Evolutionary conservation across 2,329 filamentous ascomycete species (phyloP).

Genomic region (Monilinia fructigena): DNA sequence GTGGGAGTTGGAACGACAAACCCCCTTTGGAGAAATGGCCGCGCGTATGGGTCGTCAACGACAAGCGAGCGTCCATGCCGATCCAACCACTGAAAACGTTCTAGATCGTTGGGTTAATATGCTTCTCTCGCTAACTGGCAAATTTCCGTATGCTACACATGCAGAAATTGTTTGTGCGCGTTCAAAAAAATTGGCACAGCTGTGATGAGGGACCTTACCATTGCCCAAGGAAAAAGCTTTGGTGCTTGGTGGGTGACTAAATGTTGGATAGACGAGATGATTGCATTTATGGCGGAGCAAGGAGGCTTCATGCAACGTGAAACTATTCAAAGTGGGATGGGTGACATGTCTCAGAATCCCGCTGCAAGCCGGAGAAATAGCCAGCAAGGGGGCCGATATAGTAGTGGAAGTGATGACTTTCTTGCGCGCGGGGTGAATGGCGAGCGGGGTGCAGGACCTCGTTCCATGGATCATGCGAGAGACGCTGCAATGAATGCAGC

Average conservation of each 20-base stretch:
- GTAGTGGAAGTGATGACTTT: constrained; percentile 39
- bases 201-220: constrained; percentile 77
- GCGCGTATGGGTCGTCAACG: constrained; percentile 48
- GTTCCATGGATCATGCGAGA: constrained; percentile 43
- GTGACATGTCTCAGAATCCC: constrained; percentile 31
- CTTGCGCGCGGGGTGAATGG: constrained; percentile 30
- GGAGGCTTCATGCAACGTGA: constrained; percentile 78
- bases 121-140: constrained; percentile 63
- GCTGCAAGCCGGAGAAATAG: constrained; percentile 31
- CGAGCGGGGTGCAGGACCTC: constrained; percentile 30
- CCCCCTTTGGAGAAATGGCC: constrained; percentile 58
- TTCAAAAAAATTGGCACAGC: constrained; percentile 73
- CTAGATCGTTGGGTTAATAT: constrained; percentile 78
- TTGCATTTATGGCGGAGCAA: constrained; percentile 82
- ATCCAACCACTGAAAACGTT: constrained; percentile 59
- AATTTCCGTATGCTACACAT: constrained; percentile 72
- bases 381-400: constrained; percentile 37
- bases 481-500: constrained; percentile 49
- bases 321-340: constrained; percentile 41
- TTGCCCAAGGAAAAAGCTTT: constrained; percentile 75
- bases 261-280: constrained; percentile 94
- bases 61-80: constrained; percentile 42
- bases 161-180: constrained; percentile 73
- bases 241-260: constrained; percentile 96
- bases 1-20: constrained; percentile 62